Conservation (phyloP, 192 early-diverging fungal genomes). For the Umbelopsis isabellina region DNA sequence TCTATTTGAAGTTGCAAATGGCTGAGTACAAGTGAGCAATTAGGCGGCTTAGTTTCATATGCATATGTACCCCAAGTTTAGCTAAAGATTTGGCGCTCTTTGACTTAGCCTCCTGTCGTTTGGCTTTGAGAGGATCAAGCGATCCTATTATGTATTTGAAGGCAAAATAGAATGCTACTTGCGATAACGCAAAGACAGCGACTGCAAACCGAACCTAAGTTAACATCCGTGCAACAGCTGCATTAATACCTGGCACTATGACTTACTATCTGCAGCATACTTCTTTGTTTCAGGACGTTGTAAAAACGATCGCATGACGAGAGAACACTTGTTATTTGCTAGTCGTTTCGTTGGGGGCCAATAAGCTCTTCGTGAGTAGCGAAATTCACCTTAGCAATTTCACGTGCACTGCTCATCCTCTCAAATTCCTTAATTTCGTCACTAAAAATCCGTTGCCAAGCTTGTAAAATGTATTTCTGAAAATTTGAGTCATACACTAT, state of each 20-base stretch:
- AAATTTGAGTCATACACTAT: not conserved
- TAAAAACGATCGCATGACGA: constrained; percentile 34
- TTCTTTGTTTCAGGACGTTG: constrained; percentile 45
- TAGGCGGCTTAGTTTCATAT: not conserved
- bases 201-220: constrained; percentile 41
- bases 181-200: constrained; percentile 83
- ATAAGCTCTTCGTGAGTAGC: not conserved
- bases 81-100: constrained; percentile 73
- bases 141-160: constrained; percentile 83
- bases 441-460: not conserved
- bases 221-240: not conserved
- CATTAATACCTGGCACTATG: not conserved
- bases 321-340: not conserved
- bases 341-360: not conserved
- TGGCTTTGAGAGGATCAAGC: constrained; percentile 70
- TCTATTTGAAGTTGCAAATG: constrained; percentile 25
- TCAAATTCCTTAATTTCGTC: too few species aligned
- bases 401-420: not conserved
- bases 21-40: not conserved
- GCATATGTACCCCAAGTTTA: constrained; percentile 63
- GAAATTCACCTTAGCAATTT: constrained; percentile 6
- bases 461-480: not conserved
- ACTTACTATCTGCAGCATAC: constrained; percentile 45
- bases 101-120: constrained; percentile 74
- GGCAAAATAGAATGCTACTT: constrained; percentile 85